Conservation (phyloP, 2,329 filamentous ascomycete genomes). For the Hypocrella siamensis region DNA sequence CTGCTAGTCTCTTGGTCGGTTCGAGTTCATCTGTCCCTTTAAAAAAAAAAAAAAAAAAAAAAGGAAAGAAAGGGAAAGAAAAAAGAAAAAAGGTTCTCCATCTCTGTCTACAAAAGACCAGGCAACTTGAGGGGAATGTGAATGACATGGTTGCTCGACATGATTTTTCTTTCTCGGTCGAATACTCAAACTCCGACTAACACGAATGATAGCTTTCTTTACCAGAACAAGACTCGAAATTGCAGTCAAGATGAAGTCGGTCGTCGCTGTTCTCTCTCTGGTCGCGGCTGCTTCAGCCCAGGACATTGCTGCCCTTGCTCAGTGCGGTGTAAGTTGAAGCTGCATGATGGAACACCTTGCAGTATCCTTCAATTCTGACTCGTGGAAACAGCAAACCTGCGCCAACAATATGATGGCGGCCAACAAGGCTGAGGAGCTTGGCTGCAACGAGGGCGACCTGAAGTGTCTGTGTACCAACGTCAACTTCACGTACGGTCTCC, state of each 20-base stretch:
- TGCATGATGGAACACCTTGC: neutral
- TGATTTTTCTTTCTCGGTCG: too few species aligned
- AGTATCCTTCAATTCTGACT: conserved; percentile 3
- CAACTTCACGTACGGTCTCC: conserved; percentile 32
- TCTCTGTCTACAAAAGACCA: too few species aligned
- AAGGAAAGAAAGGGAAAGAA: too few species aligned
- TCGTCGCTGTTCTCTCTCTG: conserved; percentile 24
- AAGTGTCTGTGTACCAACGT: conserved; percentile 30
- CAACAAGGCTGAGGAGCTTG: conserved; percentile 25
- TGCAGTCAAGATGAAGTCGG: conserved; percentile 33
- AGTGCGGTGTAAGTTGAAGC: conserved; percentile 36
- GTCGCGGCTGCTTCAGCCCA: conserved; percentile 25
- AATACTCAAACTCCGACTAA: too few species aligned
- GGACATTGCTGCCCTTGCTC: conserved; percentile 23
- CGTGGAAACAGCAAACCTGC: conserved; percentile 27
- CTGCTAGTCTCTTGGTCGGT: too few species aligned
- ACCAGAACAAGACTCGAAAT: neutral
- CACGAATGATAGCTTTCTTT: neutral
- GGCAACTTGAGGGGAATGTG: too few species aligned
- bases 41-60: too few species aligned
- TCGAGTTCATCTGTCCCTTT: too few species aligned
- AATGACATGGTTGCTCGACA: too few species aligned
- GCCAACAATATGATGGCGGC: conserved; percentile 31
- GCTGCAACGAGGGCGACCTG: conserved; percentile 25
- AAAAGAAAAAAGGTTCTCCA: too few species aligned